Base-by-base conservation (phyloP, 1,284 basidiomycete species). In the Pseudozyma flocculosa region DNA sequence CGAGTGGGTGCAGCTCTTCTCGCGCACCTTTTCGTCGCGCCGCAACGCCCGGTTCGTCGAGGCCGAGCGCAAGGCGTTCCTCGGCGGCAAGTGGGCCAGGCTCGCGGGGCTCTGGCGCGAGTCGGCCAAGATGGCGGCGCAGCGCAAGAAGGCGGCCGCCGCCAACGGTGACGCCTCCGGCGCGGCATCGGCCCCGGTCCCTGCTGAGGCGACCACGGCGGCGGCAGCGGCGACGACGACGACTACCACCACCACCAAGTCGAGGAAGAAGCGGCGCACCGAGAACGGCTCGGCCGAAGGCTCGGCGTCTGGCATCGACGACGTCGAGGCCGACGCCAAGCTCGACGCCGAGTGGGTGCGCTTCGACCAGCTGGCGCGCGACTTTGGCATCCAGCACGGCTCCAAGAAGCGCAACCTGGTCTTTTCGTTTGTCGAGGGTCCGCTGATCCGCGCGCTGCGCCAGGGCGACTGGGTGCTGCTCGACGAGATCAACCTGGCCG, bases 401-500 rank as follows among this genome's bases (percentile, higher is more conserved):
- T 45, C 61, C 40, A 61, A 61, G 48, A 60, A 64, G 45, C 66
- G 68, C 48, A 72, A 68, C 21, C 62, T 78, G 29, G 72, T 73
- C 49, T 98, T 98, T 75, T 87, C 87, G 5, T 98, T 97, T 70
- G 87, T 97, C 2, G 95, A 99, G 76, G 95, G 95, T 0, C 94
- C 95, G 10, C 81, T 99, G 14, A 87, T 97, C n/a, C 89, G 88
- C 70, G 95, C 95, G 0, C 80, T 99, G 54, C 84, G 88, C 40
- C 83, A 85, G 37, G 95, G 95, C 9, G 86, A 94, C 76, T 99
- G 95, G 95, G 85, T 98, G 36, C 81, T 99, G 21, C 85, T 99
- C 4, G 95, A 99, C 72, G 95, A 98, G 80, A 87, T 98, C 79
- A 98, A 98, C 75, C 81, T 99, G 21, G 93, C 94, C 1, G 90